These are phyloP conservation scores for Celoporthe dispersa DNA, from an alignment of 2,329 filamentous ascomycete species.

Conservation along the genomic window DNA sequence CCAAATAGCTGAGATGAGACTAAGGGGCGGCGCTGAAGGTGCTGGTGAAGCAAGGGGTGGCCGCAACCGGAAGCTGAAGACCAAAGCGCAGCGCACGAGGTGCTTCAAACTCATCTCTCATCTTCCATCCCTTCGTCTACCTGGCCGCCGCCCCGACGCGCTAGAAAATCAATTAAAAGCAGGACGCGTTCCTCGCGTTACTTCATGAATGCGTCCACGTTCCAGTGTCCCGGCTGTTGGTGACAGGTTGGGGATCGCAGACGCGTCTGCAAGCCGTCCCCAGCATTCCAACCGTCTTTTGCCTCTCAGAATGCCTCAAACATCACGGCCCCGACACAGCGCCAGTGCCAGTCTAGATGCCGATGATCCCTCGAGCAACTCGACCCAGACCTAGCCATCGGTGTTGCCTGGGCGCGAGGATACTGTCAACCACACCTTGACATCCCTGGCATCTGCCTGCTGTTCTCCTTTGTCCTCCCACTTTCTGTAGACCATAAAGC, in stretches of 20 bases:
- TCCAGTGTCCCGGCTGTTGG: constrained; percentile 15
- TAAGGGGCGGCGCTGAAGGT: constrained; percentile 3
- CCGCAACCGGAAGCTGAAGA: constrained; percentile 18
- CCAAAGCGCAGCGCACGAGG: constrained; percentile 14
- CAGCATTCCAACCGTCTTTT: constrained; percentile 22
- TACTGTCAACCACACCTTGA: constrained; percentile 7
- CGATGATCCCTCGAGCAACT: constrained; percentile 23
- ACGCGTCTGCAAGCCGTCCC: constrained; percentile 3
- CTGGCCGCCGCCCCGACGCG: constrained; percentile 14
- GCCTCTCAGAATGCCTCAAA: constrained; percentile 5
- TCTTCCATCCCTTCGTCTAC: constrained; percentile 3
- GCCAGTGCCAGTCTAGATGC: constrained; percentile 18
- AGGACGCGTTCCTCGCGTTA: constrained; percentile 23
- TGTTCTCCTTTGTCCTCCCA: constrained; percentile 18
- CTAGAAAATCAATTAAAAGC: constrained; percentile 25
- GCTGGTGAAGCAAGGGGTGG: constrained; percentile 27
- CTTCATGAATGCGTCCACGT: constrained; percentile 20
- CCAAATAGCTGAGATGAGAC: constrained; percentile 51
- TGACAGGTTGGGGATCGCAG: neutral
- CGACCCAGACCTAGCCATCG: constrained; percentile 5
- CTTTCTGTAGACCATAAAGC: constrained; percentile 15
- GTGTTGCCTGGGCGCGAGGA: constrained; percentile 17
- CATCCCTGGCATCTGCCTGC: neutral
- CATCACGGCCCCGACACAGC: constrained; percentile 11
- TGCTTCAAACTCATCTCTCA: constrained; percentile 16